phyloP scores from a whole-genome alignment of 1,139 yeast genomes.

The Yamadazyma epiphylla region DNA sequence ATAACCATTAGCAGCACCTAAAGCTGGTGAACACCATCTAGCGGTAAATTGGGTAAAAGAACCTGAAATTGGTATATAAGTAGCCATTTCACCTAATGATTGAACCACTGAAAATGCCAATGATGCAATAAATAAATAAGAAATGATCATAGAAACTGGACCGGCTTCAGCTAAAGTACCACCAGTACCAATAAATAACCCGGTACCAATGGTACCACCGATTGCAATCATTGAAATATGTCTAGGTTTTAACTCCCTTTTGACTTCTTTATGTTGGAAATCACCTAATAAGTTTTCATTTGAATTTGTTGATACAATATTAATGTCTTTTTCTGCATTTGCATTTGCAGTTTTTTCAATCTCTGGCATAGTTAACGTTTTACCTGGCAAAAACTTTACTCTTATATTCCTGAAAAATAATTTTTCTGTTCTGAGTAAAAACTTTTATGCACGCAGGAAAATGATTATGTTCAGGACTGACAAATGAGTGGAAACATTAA shows the following conservation, averaged over 20 bases:
- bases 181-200: conserved; percentile 57
- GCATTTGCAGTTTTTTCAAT: background rate
- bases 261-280: conserved; percentile 16
- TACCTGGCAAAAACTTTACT: too few species aligned
- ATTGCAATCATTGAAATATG: conserved; percentile 72
- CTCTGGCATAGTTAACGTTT: too few species aligned
- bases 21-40: conserved; percentile 63
- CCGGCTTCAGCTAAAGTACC: conserved; percentile 60
- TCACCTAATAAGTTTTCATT: conserved; percentile 10
- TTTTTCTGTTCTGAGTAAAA: too few species aligned
- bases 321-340: conserved; percentile 11
- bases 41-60: conserved; percentile 54
- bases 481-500: too few species aligned
- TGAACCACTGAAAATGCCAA: conserved; percentile 65
- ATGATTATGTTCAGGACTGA: too few species aligned
- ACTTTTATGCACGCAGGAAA: too few species aligned
- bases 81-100: conserved; percentile 73
- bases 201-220: conserved; percentile 64
- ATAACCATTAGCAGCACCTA: conserved; percentile 82
- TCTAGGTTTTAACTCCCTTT: conserved; percentile 48
- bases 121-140: conserved; percentile 63
- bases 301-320: conserved; percentile 9
- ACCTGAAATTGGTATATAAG: conserved; percentile 65
- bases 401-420: too few species aligned
- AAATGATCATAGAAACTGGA: conserved; percentile 65